A percentile compares a stretch with the other conserved stretches of the same genome.
These are phyloP conservation scores for Proliferodiscus dingleyae DNA, from an alignment of 2,329 filamentous ascomycete species.

Conservation along the genomic window DNA sequence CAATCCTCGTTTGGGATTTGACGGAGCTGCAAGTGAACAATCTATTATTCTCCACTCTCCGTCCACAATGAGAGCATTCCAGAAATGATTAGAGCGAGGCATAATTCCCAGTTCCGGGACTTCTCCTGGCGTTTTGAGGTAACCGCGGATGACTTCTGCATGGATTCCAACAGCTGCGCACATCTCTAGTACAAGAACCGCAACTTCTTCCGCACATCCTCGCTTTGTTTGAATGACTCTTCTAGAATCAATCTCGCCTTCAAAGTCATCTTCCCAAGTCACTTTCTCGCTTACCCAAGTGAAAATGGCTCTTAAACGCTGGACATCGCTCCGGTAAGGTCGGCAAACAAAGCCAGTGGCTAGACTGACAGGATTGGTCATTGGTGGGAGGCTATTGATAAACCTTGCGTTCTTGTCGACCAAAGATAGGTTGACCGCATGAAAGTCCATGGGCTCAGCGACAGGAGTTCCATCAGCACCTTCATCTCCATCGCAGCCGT, in stretches of 20 bases:
- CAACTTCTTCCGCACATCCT: constrained; percentile 85
- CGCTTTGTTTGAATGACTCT: constrained; percentile 79
- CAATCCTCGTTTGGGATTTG: constrained; percentile 71
- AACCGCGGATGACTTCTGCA: constrained; percentile 82
- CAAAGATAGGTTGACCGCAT: constrained; percentile 70
- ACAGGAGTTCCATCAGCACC: constrained; percentile 79
- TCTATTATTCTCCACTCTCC: constrained; percentile 97
- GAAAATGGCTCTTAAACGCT: constrained; percentile 89
- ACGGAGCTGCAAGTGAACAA: constrained; percentile 85
- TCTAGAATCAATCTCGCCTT: constrained; percentile 75
- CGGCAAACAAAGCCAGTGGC: constrained; percentile 91
- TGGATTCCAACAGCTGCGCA: constrained; percentile 83
- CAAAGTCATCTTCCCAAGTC: constrained; percentile 91
- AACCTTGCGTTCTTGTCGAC: constrained; percentile 97
- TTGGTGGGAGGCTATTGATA: constrained; percentile 74
- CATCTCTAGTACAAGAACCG: constrained; percentile 86
- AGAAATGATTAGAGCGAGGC: constrained; percentile 92
- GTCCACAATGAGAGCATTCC: constrained; percentile 92
- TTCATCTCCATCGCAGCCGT: constrained; percentile 84
- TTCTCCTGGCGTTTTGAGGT: constrained; percentile 86
- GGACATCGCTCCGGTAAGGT: constrained; percentile 90
- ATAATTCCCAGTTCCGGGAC: constrained; percentile 72
- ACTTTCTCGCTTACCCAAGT: constrained; percentile 97
- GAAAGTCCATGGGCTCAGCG: constrained; percentile 76
- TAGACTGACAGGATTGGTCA: constrained; percentile 74